Base-by-base conservation (phyloP, 495 filamentous ascomycete genomes). In the Penicillium taxi region DNA sequence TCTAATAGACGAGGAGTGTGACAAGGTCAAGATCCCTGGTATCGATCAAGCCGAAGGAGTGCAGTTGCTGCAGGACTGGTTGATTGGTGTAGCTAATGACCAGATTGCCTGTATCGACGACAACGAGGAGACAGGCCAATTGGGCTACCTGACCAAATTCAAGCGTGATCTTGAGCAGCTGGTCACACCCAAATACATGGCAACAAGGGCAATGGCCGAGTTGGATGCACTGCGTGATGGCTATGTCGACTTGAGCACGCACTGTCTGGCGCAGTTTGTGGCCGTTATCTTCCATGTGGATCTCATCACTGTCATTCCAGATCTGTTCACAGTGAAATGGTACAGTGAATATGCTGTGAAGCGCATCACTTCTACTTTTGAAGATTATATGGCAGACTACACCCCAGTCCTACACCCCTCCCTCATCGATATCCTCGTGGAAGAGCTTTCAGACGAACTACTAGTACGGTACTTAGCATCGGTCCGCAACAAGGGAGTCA, bases 81-180 rank as follows among this genome's bases (percentile, higher is more conserved):
- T 96, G 27, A 75, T 96, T 15, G 88, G 90, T n/a, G 83, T 93
- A 33, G 91, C 91, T 41, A 99, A 96, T 61, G 91, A 99, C 60
- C 91, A 99, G 56, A 96, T 99, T 48, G 85, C 85, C 36, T 94
- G 86, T 61, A 96, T 96, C 53, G 89, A 95, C 55, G 91, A 96
- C 56, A 69, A 77, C 39, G 63, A 68, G 17, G 80, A 84, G 32
- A 77, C 78, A 21, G 75, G 72, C 28, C 78, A 80, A 25, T 47
- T 80, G 19, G 80, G 81, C 20, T 93, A 93, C 66, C 70, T 96
- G 26, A 77, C 81, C 7, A 74, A 77, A 44, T 96, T 94, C 75
- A 77, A 77, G 41, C 72, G 73, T 44, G 84, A 89, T 44, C 78
- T 91, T 53, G 79, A 79, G 45, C 63, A 80, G 2, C 63, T 91